These are phyloP conservation scores for Phaseolus lunatus DNA, from an alignment of 306 rosid genomes.

Conservation along the genomic window DNA sequence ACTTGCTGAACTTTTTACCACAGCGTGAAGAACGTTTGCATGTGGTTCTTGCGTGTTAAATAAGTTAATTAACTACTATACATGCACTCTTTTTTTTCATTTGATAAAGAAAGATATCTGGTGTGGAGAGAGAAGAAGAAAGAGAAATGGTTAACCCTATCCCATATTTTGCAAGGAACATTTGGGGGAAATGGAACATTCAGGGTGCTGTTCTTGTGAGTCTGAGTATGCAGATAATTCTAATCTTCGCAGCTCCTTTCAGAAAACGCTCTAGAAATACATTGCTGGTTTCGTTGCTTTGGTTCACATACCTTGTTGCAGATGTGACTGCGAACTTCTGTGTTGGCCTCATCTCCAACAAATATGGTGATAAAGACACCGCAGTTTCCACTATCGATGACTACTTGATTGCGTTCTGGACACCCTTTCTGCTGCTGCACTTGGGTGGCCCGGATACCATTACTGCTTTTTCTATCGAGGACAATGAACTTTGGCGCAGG, in stretches of 20 bases:
- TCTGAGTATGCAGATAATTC: background rate
- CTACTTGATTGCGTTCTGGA: conserved; percentile 53
- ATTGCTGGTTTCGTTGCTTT: background rate
- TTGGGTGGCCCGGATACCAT: conserved; percentile 70
- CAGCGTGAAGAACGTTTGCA: background rate
- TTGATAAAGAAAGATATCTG: background rate
- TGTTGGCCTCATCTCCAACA: conserved; percentile 35
- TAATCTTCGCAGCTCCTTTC: conserved; percentile 7
- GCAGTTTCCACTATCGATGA: background rate
- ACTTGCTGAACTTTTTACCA: no score
- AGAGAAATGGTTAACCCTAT: conserved; percentile 28
- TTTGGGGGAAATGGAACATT: conserved; percentile 27
- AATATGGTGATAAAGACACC: conserved; percentile 15
- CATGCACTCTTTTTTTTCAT: no score
- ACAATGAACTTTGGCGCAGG: conserved; percentile 60
- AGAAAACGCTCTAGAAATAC: conserved; percentile 13
- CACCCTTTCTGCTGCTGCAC: conserved; percentile 61
- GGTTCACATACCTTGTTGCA: conserved; percentile 15
- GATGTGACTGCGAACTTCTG: conserved; percentile 6
- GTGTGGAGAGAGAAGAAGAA: background rate
- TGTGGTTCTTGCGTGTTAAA: background rate
- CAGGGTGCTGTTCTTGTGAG: background rate
- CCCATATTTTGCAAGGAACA: background rate
- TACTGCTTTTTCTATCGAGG: conserved; percentile 58
- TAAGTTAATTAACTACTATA: background rate